These are phyloP conservation scores for Papiliotrema laurentii DNA, from an alignment of 1,284 basidiomycete species.

Conservation along the genomic window DNA sequence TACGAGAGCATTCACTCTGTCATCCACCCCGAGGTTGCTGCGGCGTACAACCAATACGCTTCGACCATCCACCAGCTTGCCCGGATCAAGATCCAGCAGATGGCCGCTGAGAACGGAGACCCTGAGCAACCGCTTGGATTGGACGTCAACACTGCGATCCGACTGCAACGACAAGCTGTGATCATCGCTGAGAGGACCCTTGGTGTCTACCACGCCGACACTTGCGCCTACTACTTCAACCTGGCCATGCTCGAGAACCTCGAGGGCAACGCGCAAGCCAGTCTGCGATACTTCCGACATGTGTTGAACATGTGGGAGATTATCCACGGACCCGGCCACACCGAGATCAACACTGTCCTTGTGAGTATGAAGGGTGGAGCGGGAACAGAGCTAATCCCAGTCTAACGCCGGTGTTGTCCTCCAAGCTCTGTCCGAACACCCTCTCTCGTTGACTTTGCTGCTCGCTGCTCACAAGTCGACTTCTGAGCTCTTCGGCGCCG, in stretches of 20 bases:
- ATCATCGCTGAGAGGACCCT: conserved; percentile 55
- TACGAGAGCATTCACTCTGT: conserved; percentile 57
- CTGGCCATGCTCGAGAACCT: conserved; percentile 54
- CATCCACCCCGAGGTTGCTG: conserved; percentile 56
- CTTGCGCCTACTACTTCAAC: conserved; percentile 55
- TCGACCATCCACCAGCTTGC: conserved; percentile 50
- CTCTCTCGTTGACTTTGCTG: conserved; percentile 39
- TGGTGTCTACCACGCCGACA: conserved; percentile 55
- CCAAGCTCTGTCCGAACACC: conserved; percentile 42
- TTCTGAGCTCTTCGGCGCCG: conserved; percentile 36
- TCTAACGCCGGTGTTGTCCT: conserved; percentile 47
- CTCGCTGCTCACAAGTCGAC: conserved; percentile 34
- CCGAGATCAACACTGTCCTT: conserved; percentile 51
- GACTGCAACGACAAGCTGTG: conserved; percentile 55
- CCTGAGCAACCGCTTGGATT: conserved; percentile 44
- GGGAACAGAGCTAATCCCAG: conserved; percentile 16
- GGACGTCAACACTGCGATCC: conserved; percentile 50
- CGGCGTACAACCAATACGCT: conserved; percentile 53
- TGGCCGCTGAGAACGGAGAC: conserved; percentile 36
- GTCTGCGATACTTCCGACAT: conserved; percentile 53
- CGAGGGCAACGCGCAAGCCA: conserved; percentile 48
- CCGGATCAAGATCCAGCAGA: conserved; percentile 45
- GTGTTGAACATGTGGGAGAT: conserved; percentile 53
- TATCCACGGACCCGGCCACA: conserved; percentile 54
- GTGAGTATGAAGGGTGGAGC: conserved; percentile 33